Conservation (phyloP, 2,329 filamentous ascomycete genomes). For the Sarocladiaceae sp. region DNA sequence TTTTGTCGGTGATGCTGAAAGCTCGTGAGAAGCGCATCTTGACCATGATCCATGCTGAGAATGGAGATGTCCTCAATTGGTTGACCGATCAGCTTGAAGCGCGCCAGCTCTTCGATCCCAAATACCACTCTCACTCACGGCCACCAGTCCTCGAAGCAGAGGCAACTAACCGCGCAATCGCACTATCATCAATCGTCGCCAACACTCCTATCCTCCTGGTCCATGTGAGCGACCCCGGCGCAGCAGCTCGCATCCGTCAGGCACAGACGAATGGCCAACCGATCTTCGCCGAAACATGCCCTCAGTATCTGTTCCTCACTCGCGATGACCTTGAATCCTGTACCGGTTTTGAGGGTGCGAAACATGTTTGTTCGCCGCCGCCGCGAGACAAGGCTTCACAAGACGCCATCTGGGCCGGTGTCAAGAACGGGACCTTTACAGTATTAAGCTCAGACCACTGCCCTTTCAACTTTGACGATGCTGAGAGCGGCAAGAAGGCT, state of each 20-base stretch:
- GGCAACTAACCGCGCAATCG: conserved; percentile 49
- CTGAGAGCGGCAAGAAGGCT: conserved; percentile 40
- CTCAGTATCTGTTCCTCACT: conserved; percentile 52
- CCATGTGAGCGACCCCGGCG: conserved; percentile 44
- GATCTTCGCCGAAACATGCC: conserved; percentile 51
- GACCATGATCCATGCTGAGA: conserved; percentile 54
- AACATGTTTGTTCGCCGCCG: conserved; percentile 51
- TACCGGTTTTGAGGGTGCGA: conserved; percentile 50
- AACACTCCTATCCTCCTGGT: conserved; percentile 49
- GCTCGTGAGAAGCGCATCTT: conserved; percentile 43
- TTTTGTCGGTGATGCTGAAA: conserved; percentile 45
- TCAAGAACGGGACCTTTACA: conserved; percentile 48
- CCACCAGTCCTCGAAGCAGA: conserved; percentile 46
- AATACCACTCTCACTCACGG: conserved; percentile 46
- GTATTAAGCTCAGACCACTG: conserved; percentile 45
- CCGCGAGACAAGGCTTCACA: conserved; percentile 43
- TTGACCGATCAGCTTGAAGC: conserved; percentile 48
- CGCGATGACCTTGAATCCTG: conserved; percentile 40
- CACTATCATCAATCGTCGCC: conserved; percentile 40
- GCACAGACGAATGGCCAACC: conserved; percentile 45
- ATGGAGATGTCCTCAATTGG: conserved; percentile 50
- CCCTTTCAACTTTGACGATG: conserved; percentile 45
- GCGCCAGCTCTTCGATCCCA: conserved; percentile 41
- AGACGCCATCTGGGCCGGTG: conserved; percentile 45
- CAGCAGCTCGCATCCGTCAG: conserved; percentile 39